Conservation (phyloP, 1,139 yeast genomes). For the Yamadazyma triangularis region DNA sequence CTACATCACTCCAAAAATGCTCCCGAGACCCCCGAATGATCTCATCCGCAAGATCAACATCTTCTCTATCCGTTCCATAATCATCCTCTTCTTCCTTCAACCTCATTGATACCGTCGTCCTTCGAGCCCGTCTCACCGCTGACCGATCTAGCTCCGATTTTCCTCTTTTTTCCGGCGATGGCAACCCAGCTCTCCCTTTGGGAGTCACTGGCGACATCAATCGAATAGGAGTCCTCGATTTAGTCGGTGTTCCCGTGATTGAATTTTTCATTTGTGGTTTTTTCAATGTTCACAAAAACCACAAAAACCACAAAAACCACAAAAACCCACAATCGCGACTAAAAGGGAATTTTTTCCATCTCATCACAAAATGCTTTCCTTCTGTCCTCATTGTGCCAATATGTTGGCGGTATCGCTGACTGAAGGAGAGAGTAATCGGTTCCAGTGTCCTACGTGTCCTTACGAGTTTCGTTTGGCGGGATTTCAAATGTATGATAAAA, state of each 20-base stretch:
- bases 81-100: conserved; percentile 31
- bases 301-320: no score
- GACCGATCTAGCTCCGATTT: conserved; percentile 40
- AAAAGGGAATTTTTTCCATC: conserved; percentile 1
- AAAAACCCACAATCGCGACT: no score
- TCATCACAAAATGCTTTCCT: conserved; percentile 62
- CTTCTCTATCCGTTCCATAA: conserved; percentile 28
- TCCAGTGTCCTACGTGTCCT: conserved; percentile 92
- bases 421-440: conserved; percentile 43
- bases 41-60: conserved; percentile 43
- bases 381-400: conserved; percentile 90
- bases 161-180: conserved; percentile 41
- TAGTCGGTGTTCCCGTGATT: conserved; percentile 13
- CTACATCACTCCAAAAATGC: conserved; percentile 24
- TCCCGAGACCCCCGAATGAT: conserved; percentile 25
- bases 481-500: conserved; percentile 79
- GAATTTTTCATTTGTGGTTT: no score
- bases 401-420: conserved; percentile 55
- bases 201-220: conserved; percentile 32
- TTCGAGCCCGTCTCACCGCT: conserved; percentile 48
- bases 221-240: no score
- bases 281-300: no score
- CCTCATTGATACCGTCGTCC: conserved; percentile 24
- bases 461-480: conserved; percentile 86
- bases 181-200: conserved; percentile 43